Evolutionary conservation across 2,329 filamentous ascomycete genomes (phyloP), one percentile per base, ranked within the genome.

Genomic region (Microdochium paspali): DNA sequence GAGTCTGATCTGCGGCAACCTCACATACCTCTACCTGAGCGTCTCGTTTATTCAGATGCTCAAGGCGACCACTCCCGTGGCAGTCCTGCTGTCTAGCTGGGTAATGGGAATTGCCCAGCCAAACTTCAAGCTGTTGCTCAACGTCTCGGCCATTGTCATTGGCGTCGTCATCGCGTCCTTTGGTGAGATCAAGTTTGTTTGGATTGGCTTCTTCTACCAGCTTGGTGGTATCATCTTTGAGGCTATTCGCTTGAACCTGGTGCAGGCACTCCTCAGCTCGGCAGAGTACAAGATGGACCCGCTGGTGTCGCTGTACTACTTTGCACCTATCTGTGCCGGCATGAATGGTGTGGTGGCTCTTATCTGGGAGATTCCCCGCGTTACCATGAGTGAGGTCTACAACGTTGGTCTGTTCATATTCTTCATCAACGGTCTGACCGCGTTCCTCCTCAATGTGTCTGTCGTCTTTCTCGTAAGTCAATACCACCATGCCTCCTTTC

Each of bases 21-120:
- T 95, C 69, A 90, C 91, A 58, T 97, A 97, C 65, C 80, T 96
- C 47, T 95, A 96, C 69, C 80, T 97, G 51, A 93, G 86, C 56
- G 91, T 97, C 50, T 87, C 91, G 51, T 97, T 97, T 68, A 97
- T 97, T 61, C 91, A 97, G 76, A 97, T 97, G 91, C 83, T 97
- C 67, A 97, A 97, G 86, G 93, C 93, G 56, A 96, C 90, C 40
- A 97, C 88, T 26, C 93, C 93, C 15, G 90, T 97, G 50, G 90
- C 90, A 47, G 90, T 97, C 46, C 81, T 98, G 32, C 70, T 97
- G 56, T 85, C 88, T 35, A 88, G 89, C 56, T 97, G 93, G 91
- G 74, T 77, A 46, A 82, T 97, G 60, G 88, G 90, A 49, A 82
- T 95, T 46, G 82, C 87, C 13, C 82, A 87, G 52, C 87, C 89